These are phyloP conservation scores for Aspergillus brasiliensis DNA, from an alignment of 2,329 filamentous ascomycete genomes.

Conservation along the genomic window DNA sequence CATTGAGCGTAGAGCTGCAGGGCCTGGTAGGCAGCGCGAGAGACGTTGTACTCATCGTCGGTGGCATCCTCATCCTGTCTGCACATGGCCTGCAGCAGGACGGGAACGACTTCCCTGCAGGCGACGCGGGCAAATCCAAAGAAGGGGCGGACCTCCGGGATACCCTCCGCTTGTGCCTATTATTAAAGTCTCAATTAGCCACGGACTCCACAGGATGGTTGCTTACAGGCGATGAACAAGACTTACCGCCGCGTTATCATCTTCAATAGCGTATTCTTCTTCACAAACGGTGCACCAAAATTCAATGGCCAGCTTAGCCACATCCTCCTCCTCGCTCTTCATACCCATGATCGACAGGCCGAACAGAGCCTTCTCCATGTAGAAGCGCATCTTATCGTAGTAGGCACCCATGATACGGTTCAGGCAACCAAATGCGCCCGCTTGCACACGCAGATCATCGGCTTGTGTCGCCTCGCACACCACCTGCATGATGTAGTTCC, in stretches of 20 bases:
- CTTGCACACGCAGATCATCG: slow-evolving; percentile 85
- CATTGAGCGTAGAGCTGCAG: slow-evolving; percentile 93
- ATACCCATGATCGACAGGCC: slow-evolving; percentile 96
- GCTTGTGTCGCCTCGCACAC: slow-evolving; percentile 98
- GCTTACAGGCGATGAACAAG: neutral
- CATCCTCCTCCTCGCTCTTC: slow-evolving; percentile 97
- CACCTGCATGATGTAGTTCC: slow-evolving; percentile 99
- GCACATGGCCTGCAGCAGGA: slow-evolving; percentile 82
- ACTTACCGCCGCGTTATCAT: slow-evolving; percentile 82
- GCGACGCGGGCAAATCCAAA: slow-evolving; percentile 96
- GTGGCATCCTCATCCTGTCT: slow-evolving; percentile 97
- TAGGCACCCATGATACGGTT: slow-evolving; percentile 99
- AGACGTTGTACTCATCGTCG: slow-evolving; percentile 97
- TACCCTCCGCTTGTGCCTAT: slow-evolving; percentile 66
- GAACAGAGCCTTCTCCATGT: slow-evolving; percentile 99
- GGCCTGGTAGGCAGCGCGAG: slow-evolving; percentile 93
- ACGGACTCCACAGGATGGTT: neutral
- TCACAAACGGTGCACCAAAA: slow-evolving; percentile 99
- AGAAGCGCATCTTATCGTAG: slow-evolving; percentile 99
- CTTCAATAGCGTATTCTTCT: slow-evolving; percentile 96
- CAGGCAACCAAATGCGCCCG: slow-evolving; percentile 92
- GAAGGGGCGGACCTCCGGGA: slow-evolving; percentile 83
- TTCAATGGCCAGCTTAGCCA: slow-evolving; percentile 95
- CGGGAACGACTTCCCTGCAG: slow-evolving; percentile 89
- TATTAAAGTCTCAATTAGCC: slow-evolving; percentile 34